phyloP scores from a whole-genome alignment of 139 green algal species.

The Edaphochlamys debaryana region DNA sequence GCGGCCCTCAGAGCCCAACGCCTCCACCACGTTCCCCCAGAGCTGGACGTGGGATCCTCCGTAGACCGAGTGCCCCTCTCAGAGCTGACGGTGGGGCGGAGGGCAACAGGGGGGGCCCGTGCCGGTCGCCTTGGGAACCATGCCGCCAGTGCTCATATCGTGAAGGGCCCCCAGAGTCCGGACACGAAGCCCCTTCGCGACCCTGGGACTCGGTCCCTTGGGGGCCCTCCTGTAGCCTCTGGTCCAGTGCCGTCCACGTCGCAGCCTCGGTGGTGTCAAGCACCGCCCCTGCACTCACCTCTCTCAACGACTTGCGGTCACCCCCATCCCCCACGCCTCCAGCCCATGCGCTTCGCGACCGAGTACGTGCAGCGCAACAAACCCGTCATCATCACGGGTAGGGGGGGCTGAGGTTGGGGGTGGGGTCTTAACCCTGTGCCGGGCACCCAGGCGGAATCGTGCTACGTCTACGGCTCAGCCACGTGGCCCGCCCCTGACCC shows the following conservation, averaged over 20 bases:
- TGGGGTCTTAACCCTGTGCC: background rate
- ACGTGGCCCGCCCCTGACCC: background rate
- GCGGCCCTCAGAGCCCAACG: background rate
- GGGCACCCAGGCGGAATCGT: background rate
- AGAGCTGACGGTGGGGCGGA: constrained; percentile 23
- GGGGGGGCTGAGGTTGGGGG: background rate
- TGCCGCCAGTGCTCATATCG: no score
- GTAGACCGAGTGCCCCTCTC: constrained; percentile 45
- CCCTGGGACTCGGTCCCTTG: no score
- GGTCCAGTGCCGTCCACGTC: no score
- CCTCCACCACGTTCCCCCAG: background rate
- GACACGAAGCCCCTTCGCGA: no score
- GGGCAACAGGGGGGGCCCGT: no score
- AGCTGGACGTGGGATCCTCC: constrained; percentile 46
- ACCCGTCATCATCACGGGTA: constrained; percentile 61
- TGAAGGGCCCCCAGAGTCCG: no score
- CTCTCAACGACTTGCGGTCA: no score
- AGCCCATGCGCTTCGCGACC: constrained; percentile 42
- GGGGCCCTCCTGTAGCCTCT: no score
- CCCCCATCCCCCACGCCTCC: no score
- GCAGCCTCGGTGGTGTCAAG: no score
- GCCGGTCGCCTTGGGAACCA: no score
- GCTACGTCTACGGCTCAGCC: background rate
- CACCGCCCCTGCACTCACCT: no score
- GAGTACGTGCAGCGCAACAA: constrained; percentile 65